Conservation (phyloP, 2,329 filamentous ascomycete genomes). For the Anisogramma anomala region DNA sequence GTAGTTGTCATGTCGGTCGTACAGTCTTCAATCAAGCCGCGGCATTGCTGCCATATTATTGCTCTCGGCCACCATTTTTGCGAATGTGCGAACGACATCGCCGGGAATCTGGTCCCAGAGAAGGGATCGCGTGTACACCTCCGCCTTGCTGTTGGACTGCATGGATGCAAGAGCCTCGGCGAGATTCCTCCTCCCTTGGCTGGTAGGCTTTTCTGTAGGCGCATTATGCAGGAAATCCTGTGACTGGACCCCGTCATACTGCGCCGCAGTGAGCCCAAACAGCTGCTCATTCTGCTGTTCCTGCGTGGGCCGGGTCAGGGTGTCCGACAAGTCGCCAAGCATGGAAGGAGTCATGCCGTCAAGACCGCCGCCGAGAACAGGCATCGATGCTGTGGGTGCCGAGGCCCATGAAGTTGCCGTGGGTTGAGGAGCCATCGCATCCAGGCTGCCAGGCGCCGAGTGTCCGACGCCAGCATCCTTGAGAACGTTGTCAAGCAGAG, state of each 20-base stretch:
- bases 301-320: conserved; percentile 63
- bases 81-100: conserved; percentile 87
- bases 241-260: conserved; percentile 77
- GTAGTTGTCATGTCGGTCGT: conserved; percentile 14
- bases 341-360: conserved; percentile 43
- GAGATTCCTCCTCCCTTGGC: conserved; percentile 59
- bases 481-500: conserved; percentile 68
- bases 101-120: conserved; percentile 89
- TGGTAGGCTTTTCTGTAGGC: conserved; percentile 39
- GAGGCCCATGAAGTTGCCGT: conserved; percentile 38
- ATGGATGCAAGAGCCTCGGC: conserved; percentile 72
- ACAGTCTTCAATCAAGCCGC: conserved; percentile 25
- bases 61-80: conserved; percentile 75
- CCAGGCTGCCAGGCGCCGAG: conserved; percentile 29
- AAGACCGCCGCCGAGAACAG: conserved; percentile 32
- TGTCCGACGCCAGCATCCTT: conserved; percentile 60
- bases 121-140: conserved; percentile 85
- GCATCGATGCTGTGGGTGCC: conserved; percentile 27
- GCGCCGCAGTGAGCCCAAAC: conserved; percentile 73
- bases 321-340: conserved; percentile 55
- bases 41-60: conserved; percentile 35
- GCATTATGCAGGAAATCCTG: conserved; percentile 57
- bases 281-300: conserved; percentile 81
- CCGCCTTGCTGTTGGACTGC: conserved; percentile 63
- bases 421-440: conserved; percentile 38